Evolutionary conservation across 306 rosid genomes (phyloP).

Genomic region (Trifolium pratense): DNA sequence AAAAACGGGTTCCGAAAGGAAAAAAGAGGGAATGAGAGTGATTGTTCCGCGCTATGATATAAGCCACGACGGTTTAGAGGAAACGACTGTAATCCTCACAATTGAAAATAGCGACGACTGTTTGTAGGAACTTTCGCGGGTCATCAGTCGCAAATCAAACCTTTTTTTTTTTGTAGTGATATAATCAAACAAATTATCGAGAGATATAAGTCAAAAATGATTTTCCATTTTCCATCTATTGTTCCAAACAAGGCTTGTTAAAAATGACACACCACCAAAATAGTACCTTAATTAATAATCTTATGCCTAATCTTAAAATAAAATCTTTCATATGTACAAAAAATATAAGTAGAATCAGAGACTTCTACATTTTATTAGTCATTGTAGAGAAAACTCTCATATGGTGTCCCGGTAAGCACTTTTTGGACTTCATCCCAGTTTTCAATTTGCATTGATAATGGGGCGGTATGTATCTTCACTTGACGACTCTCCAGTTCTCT

Average conservation of each 20-base stretch:
- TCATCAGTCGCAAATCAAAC: too few species aligned
- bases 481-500: constrained; percentile 62
- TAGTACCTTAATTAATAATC: not conserved
- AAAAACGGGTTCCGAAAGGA: too few species aligned
- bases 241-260: not conserved
- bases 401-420: constrained; percentile 51
- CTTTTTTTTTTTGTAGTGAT: too few species aligned
- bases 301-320: not conserved
- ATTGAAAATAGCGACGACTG: too few species aligned
- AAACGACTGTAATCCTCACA: too few species aligned
- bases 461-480: constrained; percentile 63
- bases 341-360: constrained; percentile 19
- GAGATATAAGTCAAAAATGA: too few species aligned
- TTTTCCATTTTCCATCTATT: too few species aligned
- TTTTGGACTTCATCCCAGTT: constrained; percentile 65
- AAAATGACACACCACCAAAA: not conserved
- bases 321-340: constrained; percentile 12
- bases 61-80: too few species aligned
- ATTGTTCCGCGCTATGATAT: too few species aligned
- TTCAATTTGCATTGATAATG: constrained; percentile 56
- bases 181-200: too few species aligned
- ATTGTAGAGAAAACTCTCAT: constrained; percentile 48
- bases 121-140: too few species aligned
- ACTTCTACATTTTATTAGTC: constrained; percentile 12
- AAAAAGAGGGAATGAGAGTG: too few species aligned